These are phyloP conservation scores for Pseudocercospora macadamiae DNA, from an alignment of 2,329 filamentous ascomycete genomes.

Conservation along the genomic window DNA sequence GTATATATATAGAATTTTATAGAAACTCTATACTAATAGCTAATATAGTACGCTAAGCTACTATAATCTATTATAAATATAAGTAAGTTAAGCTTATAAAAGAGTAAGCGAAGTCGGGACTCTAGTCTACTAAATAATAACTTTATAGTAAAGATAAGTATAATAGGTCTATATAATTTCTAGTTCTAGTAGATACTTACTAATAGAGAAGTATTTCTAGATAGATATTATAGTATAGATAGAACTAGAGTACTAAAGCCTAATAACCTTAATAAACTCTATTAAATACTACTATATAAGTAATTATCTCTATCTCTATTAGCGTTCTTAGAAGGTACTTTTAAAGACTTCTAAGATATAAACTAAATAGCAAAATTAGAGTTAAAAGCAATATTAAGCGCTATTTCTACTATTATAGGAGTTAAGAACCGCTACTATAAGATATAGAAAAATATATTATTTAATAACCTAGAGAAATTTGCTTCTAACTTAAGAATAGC, in stretches of 20 bases:
- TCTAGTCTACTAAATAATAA: background rate
- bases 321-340: conserved; percentile 21
- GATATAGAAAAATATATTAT: background rate
- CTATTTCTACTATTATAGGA: conserved; percentile 25
- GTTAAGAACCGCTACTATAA: conserved; percentile 10
- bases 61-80: background rate
- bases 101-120: background rate
- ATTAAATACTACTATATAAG: too few species aligned
- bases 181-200: conserved; percentile 35
- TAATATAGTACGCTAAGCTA: background rate
- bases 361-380: conserved; percentile 24
- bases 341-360: conserved; percentile 25
- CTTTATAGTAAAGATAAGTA: conserved; percentile 29
- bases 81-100: background rate
- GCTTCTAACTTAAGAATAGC: background rate
- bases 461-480: conserved; percentile 1
- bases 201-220: conserved; percentile 31
- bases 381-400: conserved; percentile 21
- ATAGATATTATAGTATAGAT: conserved; percentile 11
- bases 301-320: conserved; percentile 29
- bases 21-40: background rate
- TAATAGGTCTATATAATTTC: conserved; percentile 25
- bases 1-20: background rate
- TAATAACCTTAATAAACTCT: conserved; percentile 19
- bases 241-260: background rate